Conservation (phyloP, 192 early-diverging fungal species). For the Coemansia sp. region DNA sequence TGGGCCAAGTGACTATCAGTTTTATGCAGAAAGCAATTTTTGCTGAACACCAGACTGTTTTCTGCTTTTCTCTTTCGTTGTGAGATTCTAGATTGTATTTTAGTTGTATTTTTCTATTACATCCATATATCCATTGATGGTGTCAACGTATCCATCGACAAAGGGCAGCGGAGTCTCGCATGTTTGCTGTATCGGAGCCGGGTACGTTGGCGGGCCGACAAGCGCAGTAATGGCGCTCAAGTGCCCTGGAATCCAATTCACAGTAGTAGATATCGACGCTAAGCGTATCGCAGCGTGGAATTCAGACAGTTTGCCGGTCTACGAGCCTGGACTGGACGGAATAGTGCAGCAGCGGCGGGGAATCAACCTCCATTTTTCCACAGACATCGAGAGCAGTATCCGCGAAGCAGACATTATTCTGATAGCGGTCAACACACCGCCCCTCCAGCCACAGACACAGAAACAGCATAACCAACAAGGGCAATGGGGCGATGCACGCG, state of each 20-base stretch:
- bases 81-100: no score
- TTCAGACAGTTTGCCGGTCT: slow-evolving; percentile 82
- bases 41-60: no score
- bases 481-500: slow-evolving; percentile 13
- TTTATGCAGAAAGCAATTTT: no score
- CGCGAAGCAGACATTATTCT: slow-evolving; percentile 83
- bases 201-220: slow-evolving; percentile 94
- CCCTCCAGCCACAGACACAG: slow-evolving; percentile 64
- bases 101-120: background rate
- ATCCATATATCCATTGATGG: no score
- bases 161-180: slow-evolving; percentile 44
- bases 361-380: slow-evolving; percentile 85
- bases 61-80: background rate
- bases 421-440: slow-evolving; percentile 92
- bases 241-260: slow-evolving; percentile 85
- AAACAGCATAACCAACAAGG: background rate
- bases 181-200: slow-evolving; percentile 95
- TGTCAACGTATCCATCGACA: slow-evolving; percentile 13
- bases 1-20: no score
- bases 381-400: slow-evolving; percentile 78
- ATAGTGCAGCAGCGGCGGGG: slow-evolving; percentile 73
- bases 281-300: slow-evolving; percentile 89
- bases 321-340: slow-evolving; percentile 88
- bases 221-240: slow-evolving; percentile 90
- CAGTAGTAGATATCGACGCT: slow-evolving; percentile 83